Evolutionary conservation across 805 yeast genomes (phyloP), one percentile per base, ranked within the genome.

Genomic region (Tetrapisispora taiwanensis): DNA sequence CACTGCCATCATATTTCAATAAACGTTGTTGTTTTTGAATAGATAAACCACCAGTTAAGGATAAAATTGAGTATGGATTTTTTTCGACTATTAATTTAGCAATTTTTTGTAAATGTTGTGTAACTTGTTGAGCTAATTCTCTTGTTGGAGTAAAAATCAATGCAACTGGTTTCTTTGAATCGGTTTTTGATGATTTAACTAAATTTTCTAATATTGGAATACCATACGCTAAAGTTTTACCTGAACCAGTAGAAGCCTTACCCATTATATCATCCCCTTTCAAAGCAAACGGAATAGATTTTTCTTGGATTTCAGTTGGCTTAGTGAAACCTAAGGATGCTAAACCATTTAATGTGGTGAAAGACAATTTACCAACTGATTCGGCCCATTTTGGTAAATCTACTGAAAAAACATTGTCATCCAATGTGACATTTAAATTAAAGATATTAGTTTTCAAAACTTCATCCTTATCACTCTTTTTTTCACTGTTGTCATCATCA

Each of bases 161-260:
- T 4, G 88, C 97, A 4, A 78, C 67, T 3, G 95, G 89, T 3
- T 57, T 53, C 13, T 48, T 45, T 17, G 52, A 48, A 17, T 50
- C 46, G 22, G 47, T 43, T 18, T 37, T 37, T 2, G 32, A 26
- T 2, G 36, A 41, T 41, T 47, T 52, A 9, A 58, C 46, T 46
- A 76, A 74, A 47, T 72, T 75, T 57, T 90, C 95, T 48, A 92
- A 62, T 26, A 94, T 81, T 9, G 98, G 97, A 24, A 92, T 76
- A 38, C 96, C 96, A 62, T 86, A 92, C 0, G 98, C 99, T 46
- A 89, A 69, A 0, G 98, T 92, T 60, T 92, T 92, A 72, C 98
- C 98, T 1, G 95, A 85, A 61, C 98, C 98, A 1, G 98, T 92
- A 10, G 92, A 82, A 14, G 98, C 98, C 59, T 90, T 92, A 44